Conservation (phyloP, 2,329 filamentous ascomycete species). For the Cadophora gregata region DNA sequence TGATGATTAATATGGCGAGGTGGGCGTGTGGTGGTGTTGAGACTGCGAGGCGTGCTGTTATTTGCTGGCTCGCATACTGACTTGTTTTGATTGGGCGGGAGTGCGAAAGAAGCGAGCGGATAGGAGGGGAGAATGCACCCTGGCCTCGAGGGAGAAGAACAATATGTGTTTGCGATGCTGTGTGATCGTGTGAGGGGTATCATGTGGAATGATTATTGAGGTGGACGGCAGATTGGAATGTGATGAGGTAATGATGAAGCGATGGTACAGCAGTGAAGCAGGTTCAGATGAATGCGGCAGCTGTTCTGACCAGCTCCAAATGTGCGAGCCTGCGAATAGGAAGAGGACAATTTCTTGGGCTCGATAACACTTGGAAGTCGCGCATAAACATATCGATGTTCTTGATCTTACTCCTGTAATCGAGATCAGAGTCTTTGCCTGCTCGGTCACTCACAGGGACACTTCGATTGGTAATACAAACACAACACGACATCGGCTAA, state of each 20-base stretch:
- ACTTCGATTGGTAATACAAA: constrained; percentile 4
- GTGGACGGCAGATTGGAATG: no score
- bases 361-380: not conserved
- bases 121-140: not conserved
- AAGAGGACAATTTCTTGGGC: not conserved
- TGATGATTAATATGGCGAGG: not conserved
- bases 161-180: not conserved
- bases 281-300: not conserved
- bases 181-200: not conserved
- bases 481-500: not conserved
- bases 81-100: not conserved
- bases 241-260: not conserved
- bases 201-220: not conserved
- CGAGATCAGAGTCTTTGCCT: not conserved
- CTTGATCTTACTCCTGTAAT: not conserved
- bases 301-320: not conserved
- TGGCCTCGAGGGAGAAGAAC: not conserved
- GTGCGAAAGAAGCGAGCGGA: constrained; percentile 7
- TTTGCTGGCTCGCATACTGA: constrained; percentile 15
- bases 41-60: not conserved
- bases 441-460: not conserved
- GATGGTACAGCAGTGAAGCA: not conserved
- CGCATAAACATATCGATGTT: no score
- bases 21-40: constrained; percentile 4
- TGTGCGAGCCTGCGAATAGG: not conserved